phyloP scores from a whole-genome alignment of 495 filamentous ascomycete genomes.

The Glarea lozoyensis region DNA sequence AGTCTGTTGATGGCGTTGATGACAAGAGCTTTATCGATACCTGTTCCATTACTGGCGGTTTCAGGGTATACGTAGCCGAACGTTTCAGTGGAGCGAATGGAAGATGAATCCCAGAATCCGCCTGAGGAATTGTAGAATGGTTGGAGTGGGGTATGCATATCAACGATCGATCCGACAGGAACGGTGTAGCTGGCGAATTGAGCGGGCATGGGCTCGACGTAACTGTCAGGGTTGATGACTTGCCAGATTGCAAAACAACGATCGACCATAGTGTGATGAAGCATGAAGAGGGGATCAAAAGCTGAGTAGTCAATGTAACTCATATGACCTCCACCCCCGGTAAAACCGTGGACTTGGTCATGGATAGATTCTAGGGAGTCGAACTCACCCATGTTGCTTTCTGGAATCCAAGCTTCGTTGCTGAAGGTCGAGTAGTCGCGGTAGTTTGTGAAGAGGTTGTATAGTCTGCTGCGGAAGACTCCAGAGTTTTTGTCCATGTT shows the following conservation, averaged over 20 bases:
- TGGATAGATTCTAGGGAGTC: constrained; percentile 58
- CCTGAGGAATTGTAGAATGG: constrained; percentile 31
- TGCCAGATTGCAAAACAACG: constrained; percentile 68
- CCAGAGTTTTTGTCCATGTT: constrained; percentile 37
- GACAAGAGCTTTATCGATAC: constrained; percentile 24
- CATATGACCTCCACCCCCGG: constrained; percentile 59
- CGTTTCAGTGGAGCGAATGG: constrained; percentile 10
- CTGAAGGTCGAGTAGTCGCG: constrained; percentile 48
- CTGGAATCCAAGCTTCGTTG: constrained; percentile 42
- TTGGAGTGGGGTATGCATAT: constrained; percentile 30
- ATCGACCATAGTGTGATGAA: constrained; percentile 60
- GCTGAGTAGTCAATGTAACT: constrained; percentile 52
- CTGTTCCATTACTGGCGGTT: constrained; percentile 20
- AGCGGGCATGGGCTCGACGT: constrained; percentile 39
- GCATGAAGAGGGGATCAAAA: constrained; percentile 68
- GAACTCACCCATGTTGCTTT: constrained; percentile 24
- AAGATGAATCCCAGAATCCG: constrained; percentile 44
- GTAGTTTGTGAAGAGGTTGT: constrained; percentile 50
- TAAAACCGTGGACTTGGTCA: constrained; percentile 48
- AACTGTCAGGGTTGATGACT: constrained; percentile 48
- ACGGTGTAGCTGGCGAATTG: constrained; percentile 42
- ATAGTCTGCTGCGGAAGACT: constrained; percentile 41
- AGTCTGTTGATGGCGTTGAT: constrained; percentile 41
- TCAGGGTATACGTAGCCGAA: constrained; percentile 59
- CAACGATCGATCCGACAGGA: constrained; percentile 29